Conservation (phyloP, 345 rosid species). For the Rhizophora mangle region DNA sequence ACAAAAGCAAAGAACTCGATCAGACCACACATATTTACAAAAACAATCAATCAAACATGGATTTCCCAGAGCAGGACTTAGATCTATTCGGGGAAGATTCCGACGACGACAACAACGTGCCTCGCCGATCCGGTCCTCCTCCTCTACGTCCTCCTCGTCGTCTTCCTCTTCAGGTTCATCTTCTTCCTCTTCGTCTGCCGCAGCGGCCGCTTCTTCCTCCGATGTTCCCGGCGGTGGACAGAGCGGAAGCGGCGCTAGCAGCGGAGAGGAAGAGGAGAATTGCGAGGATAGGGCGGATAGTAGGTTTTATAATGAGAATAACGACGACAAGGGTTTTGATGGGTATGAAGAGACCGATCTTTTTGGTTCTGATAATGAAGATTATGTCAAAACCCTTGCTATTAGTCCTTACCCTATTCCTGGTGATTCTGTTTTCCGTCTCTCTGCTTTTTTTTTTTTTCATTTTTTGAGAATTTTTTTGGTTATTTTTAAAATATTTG, state of each 20-base stretch:
- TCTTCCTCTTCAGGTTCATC: constrained; percentile 32
- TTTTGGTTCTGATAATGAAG: too few relatives aligned
- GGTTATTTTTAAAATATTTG: background rate
- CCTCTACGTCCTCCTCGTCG: constrained; percentile 45
- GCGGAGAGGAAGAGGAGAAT: constrained; percentile 35
- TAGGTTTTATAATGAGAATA: constrained; percentile 11
- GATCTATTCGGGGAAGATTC: constrained; percentile 20
- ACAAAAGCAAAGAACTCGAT: too few relatives aligned
- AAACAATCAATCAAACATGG: background rate
- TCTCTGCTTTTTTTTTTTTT: too few relatives aligned
- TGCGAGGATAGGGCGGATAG: constrained; percentile 44
- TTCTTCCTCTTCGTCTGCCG: constrained; percentile 34
- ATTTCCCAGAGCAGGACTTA: constrained; percentile 12
- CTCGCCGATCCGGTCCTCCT: constrained; percentile 48
- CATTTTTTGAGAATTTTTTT: background rate
- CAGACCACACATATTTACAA: too few relatives aligned
- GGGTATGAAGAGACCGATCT: constrained; percentile 18
- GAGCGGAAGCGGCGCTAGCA: constrained; percentile 38
- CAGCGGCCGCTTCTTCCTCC: constrained; percentile 19
- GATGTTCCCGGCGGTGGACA: constrained; percentile 9
- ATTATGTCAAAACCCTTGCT: constrained; percentile 57
- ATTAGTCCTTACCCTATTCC: constrained; percentile 64
- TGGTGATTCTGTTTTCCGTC: constrained; percentile 35
- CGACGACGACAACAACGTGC: constrained; percentile 20
- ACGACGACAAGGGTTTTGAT: constrained; percentile 16